Percentiles rank a stretch among this genome's conserved stretches.
phyloP scores from a whole-genome alignment of 2,329 filamentous ascomycete genomes.

The Cytospora paraplurivora region DNA sequence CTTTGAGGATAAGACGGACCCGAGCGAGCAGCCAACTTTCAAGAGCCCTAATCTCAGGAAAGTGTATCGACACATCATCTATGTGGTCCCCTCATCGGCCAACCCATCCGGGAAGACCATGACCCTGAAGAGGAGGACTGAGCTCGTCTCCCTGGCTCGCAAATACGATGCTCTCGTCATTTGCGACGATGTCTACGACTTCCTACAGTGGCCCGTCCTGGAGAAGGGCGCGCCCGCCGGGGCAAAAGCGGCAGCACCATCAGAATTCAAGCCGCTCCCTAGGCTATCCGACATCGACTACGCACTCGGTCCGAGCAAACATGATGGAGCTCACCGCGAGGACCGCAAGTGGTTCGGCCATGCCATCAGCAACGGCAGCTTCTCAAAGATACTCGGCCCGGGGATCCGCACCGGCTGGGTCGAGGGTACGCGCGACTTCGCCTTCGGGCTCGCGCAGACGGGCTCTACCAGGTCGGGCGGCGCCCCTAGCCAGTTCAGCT shows the following conservation, averaged over 20 bases:
- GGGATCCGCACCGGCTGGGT: slow-evolving; percentile 88
- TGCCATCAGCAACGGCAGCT: slow-evolving; percentile 81
- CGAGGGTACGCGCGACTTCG: slow-evolving; percentile 65
- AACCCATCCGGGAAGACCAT: slow-evolving; percentile 88
- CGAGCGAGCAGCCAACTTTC: slow-evolving; percentile 48
- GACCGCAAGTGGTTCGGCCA: slow-evolving; percentile 68
- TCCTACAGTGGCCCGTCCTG: slow-evolving; percentile 72
- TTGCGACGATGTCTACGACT: slow-evolving; percentile 92
- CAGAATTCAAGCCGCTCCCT: slow-evolving; percentile 59
- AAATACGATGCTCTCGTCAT: slow-evolving; percentile 80
- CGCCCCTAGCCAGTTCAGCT: slow-evolving; percentile 54
- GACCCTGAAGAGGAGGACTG: slow-evolving; percentile 65
- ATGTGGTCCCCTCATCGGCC: slow-evolving; percentile 83
- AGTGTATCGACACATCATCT: slow-evolving; percentile 84
- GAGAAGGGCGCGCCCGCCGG: slow-evolving; percentile 5
- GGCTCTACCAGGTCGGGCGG: slow-evolving; percentile 60
- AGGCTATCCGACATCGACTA: slow-evolving; percentile 79
- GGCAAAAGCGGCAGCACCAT: slow-evolving; percentile 34
- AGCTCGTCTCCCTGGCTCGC: slow-evolving; percentile 75
- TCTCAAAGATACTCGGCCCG: slow-evolving; percentile 83
- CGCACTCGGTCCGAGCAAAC: slow-evolving; percentile 56
- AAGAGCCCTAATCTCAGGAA: slow-evolving; percentile 67
- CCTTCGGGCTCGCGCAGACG: slow-evolving; percentile 53
- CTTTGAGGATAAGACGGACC: slow-evolving; percentile 32
- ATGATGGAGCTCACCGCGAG: slow-evolving; percentile 35